Evolutionary conservation across 2,329 filamentous ascomycete genomes (phyloP).

Genomic region (Botrytis elliptica): DNA sequence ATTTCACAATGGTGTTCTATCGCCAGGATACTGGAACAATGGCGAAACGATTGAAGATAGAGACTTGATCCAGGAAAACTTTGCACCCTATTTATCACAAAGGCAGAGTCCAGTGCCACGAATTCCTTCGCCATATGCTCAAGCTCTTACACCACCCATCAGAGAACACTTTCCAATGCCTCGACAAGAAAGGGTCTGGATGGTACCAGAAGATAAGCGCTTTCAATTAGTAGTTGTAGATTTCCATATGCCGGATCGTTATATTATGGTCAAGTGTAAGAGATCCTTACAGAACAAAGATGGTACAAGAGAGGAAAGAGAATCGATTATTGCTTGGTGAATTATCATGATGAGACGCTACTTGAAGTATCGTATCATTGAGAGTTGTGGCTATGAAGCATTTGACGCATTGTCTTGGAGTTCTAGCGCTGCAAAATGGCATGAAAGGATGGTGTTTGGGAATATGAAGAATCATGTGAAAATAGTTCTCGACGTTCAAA

Average conservation of each 20-base stretch:
- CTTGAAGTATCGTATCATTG: background rate
- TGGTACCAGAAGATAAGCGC: conserved; percentile 33
- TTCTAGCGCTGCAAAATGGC: background rate
- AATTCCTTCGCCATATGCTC: conserved; percentile 7
- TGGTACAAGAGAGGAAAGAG: conserved; percentile 32
- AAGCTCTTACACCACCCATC: background rate
- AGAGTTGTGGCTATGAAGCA: background rate
- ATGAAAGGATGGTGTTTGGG: background rate
- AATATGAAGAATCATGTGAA: background rate
- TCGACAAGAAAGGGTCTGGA: conserved; percentile 20
- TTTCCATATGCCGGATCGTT: conserved; percentile 34
- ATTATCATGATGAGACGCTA: background rate
- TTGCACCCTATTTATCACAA: conserved; percentile 9
- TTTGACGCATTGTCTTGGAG: background rate
- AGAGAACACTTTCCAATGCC: background rate
- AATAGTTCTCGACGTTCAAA: background rate
- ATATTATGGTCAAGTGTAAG: conserved; percentile 34
- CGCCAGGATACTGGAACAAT: background rate
- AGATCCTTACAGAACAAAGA: conserved; percentile 26
- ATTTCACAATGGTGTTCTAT: background rate
- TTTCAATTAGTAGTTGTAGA: conserved; percentile 32
- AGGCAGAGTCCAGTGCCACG: background rate
- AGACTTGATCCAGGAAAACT: background rate
- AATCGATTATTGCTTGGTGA: conserved; percentile 36
- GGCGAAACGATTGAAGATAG: background rate